These are phyloP conservation scores for Artemisia argyi DNA, from an alignment of 129 eudicot genomes.

Conservation along the genomic window DNA sequence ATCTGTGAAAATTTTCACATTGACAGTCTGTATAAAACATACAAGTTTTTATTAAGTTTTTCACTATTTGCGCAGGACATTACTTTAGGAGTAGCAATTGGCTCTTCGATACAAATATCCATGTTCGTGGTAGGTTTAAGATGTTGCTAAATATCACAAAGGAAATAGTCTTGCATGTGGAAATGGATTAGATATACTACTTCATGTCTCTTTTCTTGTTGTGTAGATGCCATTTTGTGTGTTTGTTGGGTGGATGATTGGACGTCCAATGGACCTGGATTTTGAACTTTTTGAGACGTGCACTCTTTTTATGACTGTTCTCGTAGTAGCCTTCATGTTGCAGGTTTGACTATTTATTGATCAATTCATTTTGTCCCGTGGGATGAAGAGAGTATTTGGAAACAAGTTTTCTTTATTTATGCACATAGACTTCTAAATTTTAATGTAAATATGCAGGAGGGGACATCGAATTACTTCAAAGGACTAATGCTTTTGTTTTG, in stretches of 20 bases:
- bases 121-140: conserved; percentile 33
- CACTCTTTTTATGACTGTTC: conserved; percentile 67
- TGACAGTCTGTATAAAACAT: neutral
- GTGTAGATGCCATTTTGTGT: conserved; percentile 79
- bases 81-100: conserved; percentile 28
- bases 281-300: conserved; percentile 80
- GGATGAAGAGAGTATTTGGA: neutral
- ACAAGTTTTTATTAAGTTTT: neutral
- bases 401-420: neutral
- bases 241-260: conserved; percentile 75
- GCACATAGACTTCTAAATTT: conserved; percentile 13
- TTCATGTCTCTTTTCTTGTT: neutral
- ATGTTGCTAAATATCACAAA: neutral
- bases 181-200: no score
- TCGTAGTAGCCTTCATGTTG: conserved; percentile 76
- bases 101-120: conserved; percentile 34
- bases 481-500: conserved; percentile 81
- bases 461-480: conserved; percentile 74
- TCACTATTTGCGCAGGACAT: conserved; percentile 27
- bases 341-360: conserved; percentile 48
- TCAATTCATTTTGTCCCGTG: conserved; percentile 9
- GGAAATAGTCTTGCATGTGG: neutral
- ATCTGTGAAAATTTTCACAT: neutral
- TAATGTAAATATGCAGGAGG: conserved; percentile 47
- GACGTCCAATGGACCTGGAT: conserved; percentile 66